Percentiles rank a stretch among this genome's conserved stretches.
Conservation (phyloP, 1,284 basidiomycete species). For the Trametes polyzona region DNA sequence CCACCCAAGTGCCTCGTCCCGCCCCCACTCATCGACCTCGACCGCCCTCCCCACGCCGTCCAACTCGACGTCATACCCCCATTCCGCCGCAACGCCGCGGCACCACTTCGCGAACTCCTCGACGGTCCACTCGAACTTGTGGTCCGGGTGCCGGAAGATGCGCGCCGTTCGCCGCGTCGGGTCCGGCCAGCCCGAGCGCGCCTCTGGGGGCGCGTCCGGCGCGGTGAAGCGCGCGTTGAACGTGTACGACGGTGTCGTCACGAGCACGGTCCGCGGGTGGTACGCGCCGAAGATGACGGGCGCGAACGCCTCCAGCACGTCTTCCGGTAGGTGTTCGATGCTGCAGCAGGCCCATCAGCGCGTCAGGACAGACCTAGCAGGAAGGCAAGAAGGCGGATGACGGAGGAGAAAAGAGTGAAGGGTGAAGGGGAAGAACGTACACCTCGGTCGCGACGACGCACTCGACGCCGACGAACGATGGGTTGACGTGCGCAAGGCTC, state of each 20-base stretch:
- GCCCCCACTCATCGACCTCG: conserved; percentile 69
- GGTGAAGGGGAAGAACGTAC: conserved; percentile 46
- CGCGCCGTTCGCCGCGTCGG: conserved; percentile 77
- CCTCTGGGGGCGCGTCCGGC: conserved; percentile 50
- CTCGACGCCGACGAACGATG: conserved; percentile 73
- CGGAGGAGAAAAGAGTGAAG: too few species aligned
- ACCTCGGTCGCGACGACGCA: conserved; percentile 90
- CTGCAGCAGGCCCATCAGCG: conserved; percentile 43
- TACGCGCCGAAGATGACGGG: conserved; percentile 85
- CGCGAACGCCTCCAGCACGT: conserved; percentile 76
- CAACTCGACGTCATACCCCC: conserved; percentile 73
- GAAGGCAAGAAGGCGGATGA: too few species aligned
- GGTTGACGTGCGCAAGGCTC: conserved; percentile 77
- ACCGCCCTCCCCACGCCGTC: conserved; percentile 58
- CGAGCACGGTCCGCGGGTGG: conserved; percentile 75
- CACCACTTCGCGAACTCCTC: conserved; percentile 84
- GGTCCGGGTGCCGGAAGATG: conserved; percentile 81
- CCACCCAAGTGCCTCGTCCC: conserved; percentile 63
- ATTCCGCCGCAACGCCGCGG: conserved; percentile 58
- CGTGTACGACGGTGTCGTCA: conserved; percentile 90
- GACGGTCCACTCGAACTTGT: conserved; percentile 92
- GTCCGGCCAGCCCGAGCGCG: conserved; percentile 68
- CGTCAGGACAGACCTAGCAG: background rate
- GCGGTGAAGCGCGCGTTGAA: conserved; percentile 88
- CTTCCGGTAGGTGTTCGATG: conserved; percentile 85